Conservation (phyloP, 177 flowering plant genomes). For the Telopea speciosissima region DNA sequence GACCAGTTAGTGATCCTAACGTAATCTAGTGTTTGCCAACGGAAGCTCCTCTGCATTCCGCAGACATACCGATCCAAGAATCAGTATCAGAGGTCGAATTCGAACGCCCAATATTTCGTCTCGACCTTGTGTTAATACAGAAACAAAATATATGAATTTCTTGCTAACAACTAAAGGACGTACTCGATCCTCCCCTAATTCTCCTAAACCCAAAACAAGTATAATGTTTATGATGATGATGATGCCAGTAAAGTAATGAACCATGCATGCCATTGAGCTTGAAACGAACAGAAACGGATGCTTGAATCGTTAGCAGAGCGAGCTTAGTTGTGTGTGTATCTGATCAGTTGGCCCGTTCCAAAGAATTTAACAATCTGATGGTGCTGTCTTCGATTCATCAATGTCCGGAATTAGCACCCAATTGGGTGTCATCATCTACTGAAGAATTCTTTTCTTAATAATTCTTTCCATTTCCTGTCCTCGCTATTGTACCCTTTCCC, state of each 20-base stretch:
- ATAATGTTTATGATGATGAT: slow-evolving; percentile 12
- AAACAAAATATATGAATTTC: slow-evolving; percentile 27
- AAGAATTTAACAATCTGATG: neutral
- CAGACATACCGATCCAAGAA: slow-evolving; percentile 18
- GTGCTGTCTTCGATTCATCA: slow-evolving; percentile 9
- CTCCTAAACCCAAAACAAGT: slow-evolving; percentile 24
- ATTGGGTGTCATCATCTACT: neutral
- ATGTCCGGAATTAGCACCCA: neutral
- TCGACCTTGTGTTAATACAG: slow-evolving; percentile 31
- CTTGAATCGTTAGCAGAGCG: slow-evolving; percentile 7
- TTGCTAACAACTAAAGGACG: slow-evolving; percentile 17
- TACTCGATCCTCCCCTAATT: slow-evolving; percentile 16
- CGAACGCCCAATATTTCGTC: slow-evolving; percentile 30
- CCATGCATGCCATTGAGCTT: slow-evolving; percentile 4
- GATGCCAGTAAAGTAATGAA: neutral
- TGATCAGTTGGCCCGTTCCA: slow-evolving; percentile 6
- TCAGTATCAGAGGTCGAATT: slow-evolving; percentile 33
- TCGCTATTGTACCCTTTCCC: neutral
- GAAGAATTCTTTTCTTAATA: neutral
- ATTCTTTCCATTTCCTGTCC: neutral
- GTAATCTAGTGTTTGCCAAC: slow-evolving; percentile 22
- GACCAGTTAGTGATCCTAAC: slow-evolving; percentile 18
- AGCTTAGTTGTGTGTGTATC: too few relatives aligned
- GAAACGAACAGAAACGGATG: neutral
- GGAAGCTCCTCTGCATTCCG: slow-evolving; percentile 33